phyloP scores from a whole-genome alignment of 192 early-diverging fungal genomes.

The Dissophora ornata region DNA sequence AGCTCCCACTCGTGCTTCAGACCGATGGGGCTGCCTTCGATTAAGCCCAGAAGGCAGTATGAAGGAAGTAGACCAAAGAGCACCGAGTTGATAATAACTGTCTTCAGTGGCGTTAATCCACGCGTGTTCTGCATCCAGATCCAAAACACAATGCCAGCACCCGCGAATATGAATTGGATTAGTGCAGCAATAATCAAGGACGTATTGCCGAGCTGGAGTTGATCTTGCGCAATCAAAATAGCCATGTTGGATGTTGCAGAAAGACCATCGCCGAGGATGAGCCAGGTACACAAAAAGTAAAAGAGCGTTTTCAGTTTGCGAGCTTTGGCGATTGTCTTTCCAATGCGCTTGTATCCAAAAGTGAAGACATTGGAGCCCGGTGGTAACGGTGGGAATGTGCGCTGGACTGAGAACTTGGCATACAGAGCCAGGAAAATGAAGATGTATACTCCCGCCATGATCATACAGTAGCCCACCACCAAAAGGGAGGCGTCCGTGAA shows the following conservation, averaged over 20 bases:
- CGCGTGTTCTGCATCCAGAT: conserved; percentile 64
- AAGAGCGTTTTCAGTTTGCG: conserved; percentile 66
- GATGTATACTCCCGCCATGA: conserved; percentile 57
- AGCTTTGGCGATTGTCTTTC: conserved; percentile 51
- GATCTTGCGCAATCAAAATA: conserved; percentile 64
- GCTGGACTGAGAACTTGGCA: conserved; percentile 37
- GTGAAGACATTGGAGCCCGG: conserved; percentile 51
- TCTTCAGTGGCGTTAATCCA: conserved; percentile 59
- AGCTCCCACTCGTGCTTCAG: conserved; percentile 60
- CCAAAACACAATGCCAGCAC: conserved; percentile 66
- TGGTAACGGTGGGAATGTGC: conserved; percentile 62
- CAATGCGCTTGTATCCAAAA: conserved; percentile 55
- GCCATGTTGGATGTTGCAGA: conserved; percentile 66
- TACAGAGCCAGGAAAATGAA: conserved; percentile 46
- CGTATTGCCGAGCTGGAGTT: conserved; percentile 58
- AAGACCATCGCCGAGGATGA: conserved; percentile 75
- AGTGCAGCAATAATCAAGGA: conserved; percentile 64
- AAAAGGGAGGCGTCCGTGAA: conserved; percentile 28
- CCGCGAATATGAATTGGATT: conserved; percentile 64
- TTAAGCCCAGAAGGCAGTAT: conserved; percentile 73
- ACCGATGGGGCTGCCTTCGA: conserved; percentile 53
- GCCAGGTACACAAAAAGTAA: conserved; percentile 73
- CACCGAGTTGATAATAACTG: conserved; percentile 62
- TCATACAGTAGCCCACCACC: conserved; percentile 45
- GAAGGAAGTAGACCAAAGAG: conserved; percentile 65